Evolutionary conservation across 2,329 filamentous ascomycete genomes (phyloP).

Genomic region (Aspergillus proliferans): DNA sequence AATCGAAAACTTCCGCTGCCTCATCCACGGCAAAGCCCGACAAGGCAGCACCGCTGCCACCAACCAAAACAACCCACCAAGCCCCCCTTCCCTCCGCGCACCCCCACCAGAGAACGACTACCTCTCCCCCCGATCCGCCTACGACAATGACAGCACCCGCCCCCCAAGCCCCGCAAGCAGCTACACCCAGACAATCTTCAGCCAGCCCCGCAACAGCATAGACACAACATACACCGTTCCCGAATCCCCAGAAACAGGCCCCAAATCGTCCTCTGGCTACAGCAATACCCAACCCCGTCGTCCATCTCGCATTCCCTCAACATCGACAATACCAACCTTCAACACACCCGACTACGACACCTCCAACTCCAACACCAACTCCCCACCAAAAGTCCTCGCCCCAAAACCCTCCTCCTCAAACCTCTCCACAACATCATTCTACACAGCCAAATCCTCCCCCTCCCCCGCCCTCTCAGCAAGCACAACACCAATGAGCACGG

Average conservation of each 20-base stretch:
- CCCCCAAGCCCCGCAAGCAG: slow-evolving; percentile 3
- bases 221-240: slow-evolving; percentile 19
- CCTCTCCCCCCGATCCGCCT: not conserved
- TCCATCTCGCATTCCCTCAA: no score
- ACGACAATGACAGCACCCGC: not conserved
- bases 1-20: slow-evolving; percentile 57
- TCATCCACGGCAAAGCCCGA: slow-evolving; percentile 60
- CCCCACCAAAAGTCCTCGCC: no score
- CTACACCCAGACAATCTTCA: slow-evolving; percentile 9
- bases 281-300: slow-evolving; percentile 4
- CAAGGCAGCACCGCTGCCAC: slow-evolving; percentile 32
- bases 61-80: slow-evolving; percentile 40
- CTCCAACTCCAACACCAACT: no score
- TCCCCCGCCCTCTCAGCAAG: not conserved
- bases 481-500: not conserved
- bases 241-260: slow-evolving; percentile 15
- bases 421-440: not conserved
- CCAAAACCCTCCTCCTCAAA: slow-evolving; percentile 7
- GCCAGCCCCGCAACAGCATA: slow-evolving; percentile 24
- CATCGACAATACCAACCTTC: no score
- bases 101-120: not conserved
- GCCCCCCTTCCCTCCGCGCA: no score
- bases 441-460: not conserved
- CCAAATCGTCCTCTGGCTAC: slow-evolving; percentile 29
- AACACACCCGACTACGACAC: no score